Percentiles rank a stretch among this genome's conserved stretches.
phyloP scores from a whole-genome alignment of 2,329 filamentous ascomycete genomes.

The Clarireedia sp. region DNA sequence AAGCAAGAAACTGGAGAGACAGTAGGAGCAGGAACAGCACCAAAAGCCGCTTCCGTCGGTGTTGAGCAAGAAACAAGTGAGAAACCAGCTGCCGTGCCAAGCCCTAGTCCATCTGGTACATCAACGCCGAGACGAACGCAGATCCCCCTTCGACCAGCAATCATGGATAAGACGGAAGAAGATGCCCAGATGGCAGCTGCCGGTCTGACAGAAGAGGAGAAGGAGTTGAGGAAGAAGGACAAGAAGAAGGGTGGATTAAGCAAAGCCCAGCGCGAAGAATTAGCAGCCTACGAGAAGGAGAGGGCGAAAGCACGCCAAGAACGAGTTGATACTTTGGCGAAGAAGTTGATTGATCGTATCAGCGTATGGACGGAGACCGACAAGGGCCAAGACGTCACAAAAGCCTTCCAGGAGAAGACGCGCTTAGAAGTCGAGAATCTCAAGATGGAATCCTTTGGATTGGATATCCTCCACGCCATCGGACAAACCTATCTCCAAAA shows the following conservation, averaged over 20 bases:
- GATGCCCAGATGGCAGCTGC: conserved; percentile 57
- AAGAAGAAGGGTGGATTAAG: conserved; percentile 83
- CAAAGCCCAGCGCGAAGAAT: conserved; percentile 89
- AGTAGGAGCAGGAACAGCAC: conserved; percentile 7
- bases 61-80: conserved; percentile 5
- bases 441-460: conserved; percentile 97
- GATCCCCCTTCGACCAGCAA: conserved; percentile 72
- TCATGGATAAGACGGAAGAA: conserved; percentile 84
- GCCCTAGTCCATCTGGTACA: conserved; percentile 31
- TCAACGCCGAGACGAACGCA: conserved; percentile 34
- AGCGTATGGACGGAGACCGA: conserved; percentile 97
- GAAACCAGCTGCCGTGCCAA: conserved; percentile 15
- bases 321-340: conserved; percentile 73
- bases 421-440: conserved; percentile 91
- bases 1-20: conserved; percentile 23
- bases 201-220: conserved; percentile 63
- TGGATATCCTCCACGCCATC: conserved; percentile 94
- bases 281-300: conserved; percentile 82
- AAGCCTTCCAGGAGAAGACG: conserved; percentile 89
- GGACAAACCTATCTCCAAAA: conserved; percentile 86
- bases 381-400: conserved; percentile 75
- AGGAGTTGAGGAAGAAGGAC: conserved; percentile 68
- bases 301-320: conserved; percentile 78
- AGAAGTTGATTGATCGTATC: conserved; percentile 82
- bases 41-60: not conserved